Conservation (phyloP, 352 stramenopile species). For the Globisporangium cystogenes region DNA sequence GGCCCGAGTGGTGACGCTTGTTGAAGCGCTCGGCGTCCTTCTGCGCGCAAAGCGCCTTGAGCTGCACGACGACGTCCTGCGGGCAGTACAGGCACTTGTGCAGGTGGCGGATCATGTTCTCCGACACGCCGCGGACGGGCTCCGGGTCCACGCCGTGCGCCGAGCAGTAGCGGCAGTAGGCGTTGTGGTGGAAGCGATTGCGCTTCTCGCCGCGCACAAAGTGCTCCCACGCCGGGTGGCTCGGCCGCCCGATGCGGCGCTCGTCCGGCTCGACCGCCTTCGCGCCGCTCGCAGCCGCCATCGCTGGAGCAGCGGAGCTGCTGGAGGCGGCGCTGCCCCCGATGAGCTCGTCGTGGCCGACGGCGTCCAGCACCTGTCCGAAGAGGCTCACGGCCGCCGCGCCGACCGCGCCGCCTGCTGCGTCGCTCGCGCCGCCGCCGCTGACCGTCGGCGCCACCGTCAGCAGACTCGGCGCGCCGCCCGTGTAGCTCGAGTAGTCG, state of each 20-base stretch:
- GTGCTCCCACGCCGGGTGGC: slow-evolving; percentile 72
- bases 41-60: slow-evolving; percentile 61
- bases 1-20: slow-evolving; percentile 50
- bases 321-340: neutral
- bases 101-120: slow-evolving; percentile 82
- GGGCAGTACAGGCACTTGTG: slow-evolving; percentile 78
- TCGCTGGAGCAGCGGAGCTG: neutral
- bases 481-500: slow-evolving; percentile 43
- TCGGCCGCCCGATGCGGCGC: slow-evolving; percentile 68
- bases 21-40: slow-evolving; percentile 71
- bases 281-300: neutral
- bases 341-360: slow-evolving; percentile 6
- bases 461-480: slow-evolving; percentile 30
- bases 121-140: slow-evolving; percentile 59
- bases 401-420: neutral
- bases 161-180: slow-evolving; percentile 66
- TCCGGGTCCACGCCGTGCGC: slow-evolving; percentile 43
- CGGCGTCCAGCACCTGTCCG: slow-evolving; percentile 12
- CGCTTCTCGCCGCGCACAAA: slow-evolving; percentile 74
- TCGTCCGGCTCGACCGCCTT: slow-evolving; percentile 29
- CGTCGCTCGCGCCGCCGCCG: neutral
- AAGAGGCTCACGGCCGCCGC: slow-evolving; percentile 8
- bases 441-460: slow-evolving; percentile 10
- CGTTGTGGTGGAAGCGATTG: slow-evolving; percentile 81
- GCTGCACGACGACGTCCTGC: slow-evolving; percentile 52